phyloP scores from a whole-genome alignment of 2,329 filamentous ascomycete species.

The Xylaria polymorpha region DNA sequence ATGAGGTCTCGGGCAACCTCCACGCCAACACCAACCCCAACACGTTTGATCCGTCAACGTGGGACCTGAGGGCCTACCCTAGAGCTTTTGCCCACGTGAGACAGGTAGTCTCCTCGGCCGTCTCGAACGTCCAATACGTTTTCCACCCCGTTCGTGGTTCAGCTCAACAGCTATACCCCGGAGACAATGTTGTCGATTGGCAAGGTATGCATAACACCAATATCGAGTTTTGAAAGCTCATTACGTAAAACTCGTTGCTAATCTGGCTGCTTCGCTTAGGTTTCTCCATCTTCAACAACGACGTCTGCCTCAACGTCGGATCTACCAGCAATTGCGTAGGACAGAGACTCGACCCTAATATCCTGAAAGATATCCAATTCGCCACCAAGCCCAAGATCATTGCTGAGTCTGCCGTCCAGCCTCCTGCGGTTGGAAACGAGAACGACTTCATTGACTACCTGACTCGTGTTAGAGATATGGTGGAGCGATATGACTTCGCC shows the following conservation, averaged over 20 bases:
- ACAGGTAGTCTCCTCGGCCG: background rate
- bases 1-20: slow-evolving; percentile 14
- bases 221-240: background rate
- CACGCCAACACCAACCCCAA: slow-evolving; percentile 14
- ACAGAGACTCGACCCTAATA: slow-evolving; percentile 1
- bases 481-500: slow-evolving; percentile 11
- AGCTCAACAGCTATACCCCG: slow-evolving; percentile 2
- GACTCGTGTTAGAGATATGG: slow-evolving; percentile 11
- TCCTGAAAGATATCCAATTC: slow-evolving; percentile 10
- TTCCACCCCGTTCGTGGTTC: slow-evolving; percentile 12
- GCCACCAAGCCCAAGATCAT: slow-evolving; percentile 17
- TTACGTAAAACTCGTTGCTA: background rate
- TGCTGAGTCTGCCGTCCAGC: slow-evolving; percentile 6
- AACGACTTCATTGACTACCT: slow-evolving; percentile 5
- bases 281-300: slow-evolving; percentile 20
- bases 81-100: slow-evolving; percentile 11
- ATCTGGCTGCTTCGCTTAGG: background rate
- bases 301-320: slow-evolving; percentile 9
- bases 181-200: slow-evolving; percentile 5
- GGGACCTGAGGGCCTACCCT: slow-evolving; percentile 12
- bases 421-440: background rate
- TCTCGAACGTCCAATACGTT: slow-evolving; percentile 9
- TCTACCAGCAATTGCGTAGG: slow-evolving; percentile 7
- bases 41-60: background rate
- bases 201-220: slow-evolving; percentile 3